Evolutionary conservation across 2,329 filamentous ascomycete species (phyloP), one percentile per base, ranked within the genome.

Genomic region (Biscogniauxia sp.): DNA sequence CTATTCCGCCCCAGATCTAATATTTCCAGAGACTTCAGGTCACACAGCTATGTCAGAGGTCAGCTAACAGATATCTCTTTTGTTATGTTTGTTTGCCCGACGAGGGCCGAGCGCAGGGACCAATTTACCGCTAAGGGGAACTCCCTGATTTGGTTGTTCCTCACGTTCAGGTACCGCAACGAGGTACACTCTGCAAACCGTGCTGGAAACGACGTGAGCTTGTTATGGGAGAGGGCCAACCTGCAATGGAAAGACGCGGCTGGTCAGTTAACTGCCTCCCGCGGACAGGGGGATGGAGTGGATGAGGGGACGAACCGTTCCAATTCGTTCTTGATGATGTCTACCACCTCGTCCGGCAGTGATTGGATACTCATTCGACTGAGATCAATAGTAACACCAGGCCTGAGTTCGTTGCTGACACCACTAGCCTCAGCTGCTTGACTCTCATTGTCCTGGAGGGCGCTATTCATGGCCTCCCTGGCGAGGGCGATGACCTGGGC

Each of bases 1-100:
- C 90, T 92, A 74, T 98, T 98, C 69, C 91, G 87, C 73, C 93
- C 93, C 58, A 98, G 83, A 77, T 98, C 94, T 63, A 98, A 84
- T 61, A 97, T 97, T 77, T 98, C 93, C 58, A 98, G 84, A 37
- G 92, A 90, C 56, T 86, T 88, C 63, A 98, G 83, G 74, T 93
- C 88, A 73, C 94, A 93, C 61, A 98, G 85, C 93, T 96, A 72
- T 4, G 28, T 32, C 20, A 65, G 66, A 55, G 69, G 53, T 71
- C 54, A 74, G 68, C 60, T 19, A 62, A 56, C 25, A 37, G 51
- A 25, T 32, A 7, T 32, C 11, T 54, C 52, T n/a, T 23, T 13
- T 54, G 25, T 11, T n/a, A 32, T 8, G 20, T 49, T 11, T 45
- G 54, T 57, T 66, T 64, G 51, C 54, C 53, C 53, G 50, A 52